These are phyloP conservation scores for Stephania cephalantha DNA, from an alignment of 164 flowering plant genomes.

Conservation along the genomic window DNA sequence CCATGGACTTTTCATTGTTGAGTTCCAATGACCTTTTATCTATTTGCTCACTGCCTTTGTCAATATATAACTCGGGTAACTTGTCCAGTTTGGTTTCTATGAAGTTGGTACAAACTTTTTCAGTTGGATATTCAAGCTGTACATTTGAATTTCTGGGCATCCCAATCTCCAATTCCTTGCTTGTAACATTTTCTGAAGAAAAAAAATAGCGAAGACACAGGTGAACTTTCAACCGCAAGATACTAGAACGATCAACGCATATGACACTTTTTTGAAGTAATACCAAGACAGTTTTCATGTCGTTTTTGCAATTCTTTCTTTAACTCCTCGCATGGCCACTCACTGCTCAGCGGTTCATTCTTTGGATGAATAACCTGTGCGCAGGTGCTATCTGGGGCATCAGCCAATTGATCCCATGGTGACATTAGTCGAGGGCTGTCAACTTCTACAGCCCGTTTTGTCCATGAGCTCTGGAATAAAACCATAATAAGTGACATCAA, in stretches of 20 bases:
- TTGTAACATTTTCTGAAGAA: conserved; percentile 38
- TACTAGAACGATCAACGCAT: background rate
- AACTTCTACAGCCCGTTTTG: conserved; percentile 45
- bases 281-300: conserved; percentile 39
- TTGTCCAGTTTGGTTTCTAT: conserved; percentile 21
- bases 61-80: conserved; percentile 16
- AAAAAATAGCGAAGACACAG: background rate
- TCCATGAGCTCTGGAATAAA: conserved; percentile 57
- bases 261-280: background rate
- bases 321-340: conserved; percentile 24
- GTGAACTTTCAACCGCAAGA: background rate
- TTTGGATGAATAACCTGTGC: conserved; percentile 45
- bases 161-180: conserved; percentile 43
- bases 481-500: background rate
- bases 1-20: conserved; percentile 18
- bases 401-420: conserved; percentile 32
- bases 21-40: conserved; percentile 22
- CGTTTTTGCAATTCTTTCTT: conserved; percentile 24
- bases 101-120: conserved; percentile 19
- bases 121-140: conserved; percentile 24
- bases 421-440: conserved; percentile 39
- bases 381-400: conserved; percentile 56
- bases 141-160: conserved; percentile 25
- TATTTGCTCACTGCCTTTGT: conserved; percentile 19
- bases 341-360: conserved; percentile 29